Base-by-base conservation (phyloP, 1,284 basidiomycete species). In the Termitomyces sp. region DNA sequence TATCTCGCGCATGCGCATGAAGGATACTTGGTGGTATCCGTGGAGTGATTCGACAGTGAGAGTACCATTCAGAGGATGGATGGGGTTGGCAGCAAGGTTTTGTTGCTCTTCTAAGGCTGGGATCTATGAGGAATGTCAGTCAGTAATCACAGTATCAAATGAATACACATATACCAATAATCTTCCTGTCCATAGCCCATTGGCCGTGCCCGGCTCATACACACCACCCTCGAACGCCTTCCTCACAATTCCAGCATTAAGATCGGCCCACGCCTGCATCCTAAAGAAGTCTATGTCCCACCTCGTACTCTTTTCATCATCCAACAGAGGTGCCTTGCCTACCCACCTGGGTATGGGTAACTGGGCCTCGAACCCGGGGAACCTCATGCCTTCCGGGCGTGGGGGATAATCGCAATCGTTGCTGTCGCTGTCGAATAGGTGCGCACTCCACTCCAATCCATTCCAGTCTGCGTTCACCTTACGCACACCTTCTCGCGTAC, bases 221-320 rank as follows among this genome's bases (percentile, higher is more conserved):
- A 79, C 72, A 3, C 65, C 65, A 21, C 78, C 75, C 48, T 75
- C 46, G 31, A 50, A 75, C 45, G 73, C 61, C 7, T 72, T 73
- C 17, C 73, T 64, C 2, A 67, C 66, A 56, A 63, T 57, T 12
- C 19, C 56, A 9, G 28, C 47, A 17, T 45, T 55, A 2, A 76
- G 65, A 47, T 80, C 71, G 9, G 66, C 71, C 61, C 86, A 87
- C 28, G 76, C 68, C 2, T 74, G 67, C 52, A 78, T 66, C 3
- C 86, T 72, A 61, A 77, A 78, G 78, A 82, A 86, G 54, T 84
- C 81, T 53, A 74, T 69, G 61, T 88, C 86, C 78, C 79, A 85
- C 9, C 61, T 59, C 0, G 61, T 64, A 47, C 79, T 81, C 44
- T 58, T 51, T 21, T 33, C 50, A 6, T 30, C 48, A 45, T 6